Conservation (phyloP, 768 basidiomycete species). For the Serendipita vermifera region DNA sequence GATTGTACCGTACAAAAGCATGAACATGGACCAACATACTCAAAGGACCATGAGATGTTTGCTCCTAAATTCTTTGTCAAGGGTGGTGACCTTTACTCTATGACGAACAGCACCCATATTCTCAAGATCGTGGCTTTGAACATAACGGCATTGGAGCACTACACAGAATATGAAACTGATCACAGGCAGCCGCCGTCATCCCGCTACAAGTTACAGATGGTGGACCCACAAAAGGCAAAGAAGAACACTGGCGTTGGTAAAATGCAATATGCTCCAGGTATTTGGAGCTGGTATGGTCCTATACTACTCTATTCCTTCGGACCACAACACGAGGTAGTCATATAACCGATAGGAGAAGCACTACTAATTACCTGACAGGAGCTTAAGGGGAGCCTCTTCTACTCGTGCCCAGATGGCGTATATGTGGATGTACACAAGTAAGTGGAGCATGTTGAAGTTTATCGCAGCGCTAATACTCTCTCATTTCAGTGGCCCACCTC, state of each 20-base stretch:
- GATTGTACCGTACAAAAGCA: background rate
- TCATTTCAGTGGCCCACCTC: background rate
- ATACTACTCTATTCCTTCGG: background rate
- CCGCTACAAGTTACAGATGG: slow-evolving; percentile 7
- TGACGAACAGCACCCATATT: slow-evolving; percentile 4
- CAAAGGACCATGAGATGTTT: slow-evolving; percentile 3
- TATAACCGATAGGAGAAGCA: no score
- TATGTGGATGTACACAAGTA: slow-evolving; percentile 2
- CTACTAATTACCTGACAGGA: no score
- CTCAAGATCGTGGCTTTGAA: background rate
- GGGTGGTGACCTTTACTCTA: background rate
- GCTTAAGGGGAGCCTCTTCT: slow-evolving; percentile 5
- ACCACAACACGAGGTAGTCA: background rate
- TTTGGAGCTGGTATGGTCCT: background rate
- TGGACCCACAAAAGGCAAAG: background rate
- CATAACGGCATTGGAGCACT: background rate
- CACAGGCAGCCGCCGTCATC: background rate
- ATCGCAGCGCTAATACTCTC: background rate
- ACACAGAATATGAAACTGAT: background rate
- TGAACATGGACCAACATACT: background rate
- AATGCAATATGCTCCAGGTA: slow-evolving; percentile 1
- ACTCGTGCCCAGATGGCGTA: background rate
- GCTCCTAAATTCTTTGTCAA: slow-evolving; percentile 1
- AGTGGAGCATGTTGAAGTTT: background rate
- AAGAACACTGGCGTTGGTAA: background rate